Evolutionary conservation across 768 basidiomycete genomes (phyloP), one percentile per base, ranked within the genome.

Genomic region (Mrakia frigida): DNA sequence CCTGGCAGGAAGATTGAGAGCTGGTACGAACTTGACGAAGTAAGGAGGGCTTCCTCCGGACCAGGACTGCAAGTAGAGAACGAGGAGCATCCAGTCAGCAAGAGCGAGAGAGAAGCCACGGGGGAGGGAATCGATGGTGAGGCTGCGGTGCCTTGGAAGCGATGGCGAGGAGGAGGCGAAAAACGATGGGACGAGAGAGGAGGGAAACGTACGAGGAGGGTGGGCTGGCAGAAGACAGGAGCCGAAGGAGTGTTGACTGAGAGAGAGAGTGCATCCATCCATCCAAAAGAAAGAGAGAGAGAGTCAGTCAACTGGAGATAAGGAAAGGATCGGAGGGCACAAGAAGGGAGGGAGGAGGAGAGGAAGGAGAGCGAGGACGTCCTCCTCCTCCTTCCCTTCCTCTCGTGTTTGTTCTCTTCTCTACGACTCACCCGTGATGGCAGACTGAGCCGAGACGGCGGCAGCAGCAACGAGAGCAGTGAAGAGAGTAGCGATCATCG

Each of bases 11-110:
- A 28, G 23, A 11, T 25, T 4, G 13, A 50, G 46, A 9, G 9
- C 11, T 7, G 9, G 23, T 56, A 56, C 56, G 56, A 25, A 56
- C 56, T 76, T 73, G 21, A 79, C 46, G 75, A 65, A 79, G 75
- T 76, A 79, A 41, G 75, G 75, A 39, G 78, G 63, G 65, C 52
- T 52, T 67, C 78, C 78, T 60, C 78, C 78, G 41, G 75, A 73
- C 78, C 78, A 79, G 39, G 60, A 59, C 41, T 60, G 63, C 50
- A 60, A 46, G 41, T 5, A 31, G 23, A 52, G 59, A 31, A 46
- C 43, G 6, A 74, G 25, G 74, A 43, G 28, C 52, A 50, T 3
- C 61, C 21, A 39, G 74, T 59, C 31, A 75, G 68, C 28, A 33
- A 23, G 23, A 23, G n/a, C 10, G 0, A 18, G 37, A 11, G 14